Evolutionary conservation across 164 flowering plant genomes (phyloP).

Genomic region (Annona squamosa): DNA sequence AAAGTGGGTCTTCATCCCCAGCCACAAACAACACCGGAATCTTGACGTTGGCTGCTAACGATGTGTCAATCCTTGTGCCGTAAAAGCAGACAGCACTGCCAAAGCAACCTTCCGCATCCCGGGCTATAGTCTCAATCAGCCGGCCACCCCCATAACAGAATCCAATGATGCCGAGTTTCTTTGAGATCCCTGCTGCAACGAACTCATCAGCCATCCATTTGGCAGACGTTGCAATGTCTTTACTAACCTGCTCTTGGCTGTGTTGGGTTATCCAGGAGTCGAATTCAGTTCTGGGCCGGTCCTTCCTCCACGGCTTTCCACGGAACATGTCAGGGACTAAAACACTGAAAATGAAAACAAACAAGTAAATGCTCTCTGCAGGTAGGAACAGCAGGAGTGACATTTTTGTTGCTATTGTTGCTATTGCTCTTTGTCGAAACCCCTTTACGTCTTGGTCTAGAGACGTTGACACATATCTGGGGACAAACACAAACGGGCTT

Average conservation of each 20-base stretch:
- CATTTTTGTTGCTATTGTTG: too few relatives aligned
- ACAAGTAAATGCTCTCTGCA: background rate
- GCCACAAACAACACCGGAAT: conserved; percentile 63
- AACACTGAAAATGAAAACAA: conserved; percentile 46
- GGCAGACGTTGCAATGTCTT: conserved; percentile 48
- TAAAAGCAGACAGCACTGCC: conserved; percentile 65
- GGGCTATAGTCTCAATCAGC: conserved; percentile 54
- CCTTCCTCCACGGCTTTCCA: conserved; percentile 72
- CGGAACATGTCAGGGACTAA: conserved; percentile 80
- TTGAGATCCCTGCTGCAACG: conserved; percentile 54
- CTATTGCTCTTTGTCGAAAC: too few relatives aligned
- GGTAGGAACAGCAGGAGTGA: background rate
- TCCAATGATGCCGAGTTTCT: conserved; percentile 75
- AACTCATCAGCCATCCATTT: conserved; percentile 85
- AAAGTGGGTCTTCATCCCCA: conserved; percentile 66
- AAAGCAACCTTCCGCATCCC: conserved; percentile 44
- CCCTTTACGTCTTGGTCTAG: too few relatives aligned
- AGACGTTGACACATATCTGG: too few relatives aligned
- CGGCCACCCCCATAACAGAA: conserved; percentile 82
- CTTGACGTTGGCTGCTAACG: conserved; percentile 38
- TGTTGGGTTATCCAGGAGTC: conserved; percentile 53
- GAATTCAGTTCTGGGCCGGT: conserved; percentile 29
- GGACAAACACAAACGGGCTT: too few relatives aligned
- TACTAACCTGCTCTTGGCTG: conserved; percentile 31
- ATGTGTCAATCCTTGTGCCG: conserved; percentile 58